Percentiles rank a stretch among this genome's conserved stretches.
Conservation (phyloP, 2,329 filamentous ascomycete species). For the Uncinocarpus reesii region DNA sequence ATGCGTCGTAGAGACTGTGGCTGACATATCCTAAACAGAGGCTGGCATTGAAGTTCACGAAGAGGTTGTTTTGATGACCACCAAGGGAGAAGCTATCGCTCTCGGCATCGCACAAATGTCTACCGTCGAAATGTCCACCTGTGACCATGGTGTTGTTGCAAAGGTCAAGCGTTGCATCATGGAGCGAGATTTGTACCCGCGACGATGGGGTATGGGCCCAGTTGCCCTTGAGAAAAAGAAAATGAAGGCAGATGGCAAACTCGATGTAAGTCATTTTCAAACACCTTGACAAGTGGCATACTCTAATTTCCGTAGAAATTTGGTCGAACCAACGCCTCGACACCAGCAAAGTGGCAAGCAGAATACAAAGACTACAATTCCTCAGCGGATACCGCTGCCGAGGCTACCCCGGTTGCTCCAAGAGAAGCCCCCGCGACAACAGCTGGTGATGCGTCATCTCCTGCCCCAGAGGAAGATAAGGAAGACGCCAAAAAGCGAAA, state of each 20-base stretch:
- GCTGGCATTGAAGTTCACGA: slow-evolving; percentile 85
- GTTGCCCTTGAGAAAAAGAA: slow-evolving; percentile 98
- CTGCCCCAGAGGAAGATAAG: slow-evolving; percentile 29
- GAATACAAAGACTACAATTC: slow-evolving; percentile 83
- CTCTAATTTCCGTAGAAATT: slow-evolving; percentile 57
- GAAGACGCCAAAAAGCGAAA: slow-evolving; percentile 45
- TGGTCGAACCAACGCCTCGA: slow-evolving; percentile 82
- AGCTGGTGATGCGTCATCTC: slow-evolving; percentile 24
- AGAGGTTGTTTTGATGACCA: slow-evolving; percentile 96
- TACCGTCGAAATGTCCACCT: slow-evolving; percentile 89
- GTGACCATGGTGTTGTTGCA: slow-evolving; percentile 93
- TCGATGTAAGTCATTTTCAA: slow-evolving; percentile 52
- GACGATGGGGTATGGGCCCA: slow-evolving; percentile 91
- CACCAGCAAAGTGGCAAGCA: slow-evolving; percentile 82
- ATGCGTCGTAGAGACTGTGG: too few relatives aligned
- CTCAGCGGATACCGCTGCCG: slow-evolving; percentile 29
- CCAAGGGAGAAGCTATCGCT: slow-evolving; percentile 96
- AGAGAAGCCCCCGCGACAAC: slow-evolving; percentile 22
- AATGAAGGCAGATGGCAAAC: slow-evolving; percentile 94
- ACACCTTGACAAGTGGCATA: background rate
- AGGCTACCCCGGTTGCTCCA: slow-evolving; percentile 35
- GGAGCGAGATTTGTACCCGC: slow-evolving; percentile 96
- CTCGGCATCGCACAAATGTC: slow-evolving; percentile 97
- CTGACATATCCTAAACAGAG: too few relatives aligned
- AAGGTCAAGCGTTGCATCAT: slow-evolving; percentile 99